A percentile compares a stretch with the other conserved stretches of the same genome.
Conservation (phyloP, 768 basidiomycete genomes). For the Termitomyces sp. region DNA sequence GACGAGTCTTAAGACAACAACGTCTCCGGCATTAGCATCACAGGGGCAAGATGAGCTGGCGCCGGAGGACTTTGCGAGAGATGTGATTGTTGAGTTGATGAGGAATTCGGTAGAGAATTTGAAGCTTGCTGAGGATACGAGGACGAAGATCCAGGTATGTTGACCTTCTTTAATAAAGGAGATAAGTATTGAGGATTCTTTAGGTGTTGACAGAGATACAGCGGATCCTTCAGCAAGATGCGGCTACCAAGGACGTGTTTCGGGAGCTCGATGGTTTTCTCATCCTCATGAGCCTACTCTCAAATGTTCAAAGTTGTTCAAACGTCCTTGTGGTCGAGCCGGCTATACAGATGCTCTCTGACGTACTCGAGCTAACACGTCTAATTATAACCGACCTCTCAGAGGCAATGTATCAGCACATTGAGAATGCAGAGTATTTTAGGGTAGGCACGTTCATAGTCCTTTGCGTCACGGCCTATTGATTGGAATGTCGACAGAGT, state of each 20-base stretch:
- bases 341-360: conserved; percentile 29
- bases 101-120: conserved; percentile 63
- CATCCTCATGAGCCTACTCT: conserved; percentile 65
- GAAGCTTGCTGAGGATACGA: conserved; percentile 46
- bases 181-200: neutral
- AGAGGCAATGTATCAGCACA: conserved; percentile 54
- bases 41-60: conserved; percentile 37
- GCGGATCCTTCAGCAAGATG: conserved; percentile 60
- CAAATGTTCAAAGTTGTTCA: conserved; percentile 40
- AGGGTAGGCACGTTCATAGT: conserved; percentile 37
- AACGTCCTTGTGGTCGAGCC: conserved; percentile 27
- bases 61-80: conserved; percentile 70
- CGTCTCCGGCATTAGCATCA: conserved; percentile 10
- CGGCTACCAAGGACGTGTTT: conserved; percentile 66
- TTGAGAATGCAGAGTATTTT: conserved; percentile 57
- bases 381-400: conserved; percentile 61
- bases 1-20: conserved; percentile 19
- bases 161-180: neutral
- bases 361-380: conserved; percentile 47
- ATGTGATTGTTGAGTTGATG: conserved; percentile 69
- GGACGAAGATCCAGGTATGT: conserved; percentile 49
- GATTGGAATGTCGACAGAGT: conserved; percentile 24
- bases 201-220: conserved; percentile 66
- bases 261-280: conserved; percentile 80
- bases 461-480: neutral